phyloP scores from a whole-genome alignment of 78 protist genomes.

The Polysphondylium violaceum region DNA sequence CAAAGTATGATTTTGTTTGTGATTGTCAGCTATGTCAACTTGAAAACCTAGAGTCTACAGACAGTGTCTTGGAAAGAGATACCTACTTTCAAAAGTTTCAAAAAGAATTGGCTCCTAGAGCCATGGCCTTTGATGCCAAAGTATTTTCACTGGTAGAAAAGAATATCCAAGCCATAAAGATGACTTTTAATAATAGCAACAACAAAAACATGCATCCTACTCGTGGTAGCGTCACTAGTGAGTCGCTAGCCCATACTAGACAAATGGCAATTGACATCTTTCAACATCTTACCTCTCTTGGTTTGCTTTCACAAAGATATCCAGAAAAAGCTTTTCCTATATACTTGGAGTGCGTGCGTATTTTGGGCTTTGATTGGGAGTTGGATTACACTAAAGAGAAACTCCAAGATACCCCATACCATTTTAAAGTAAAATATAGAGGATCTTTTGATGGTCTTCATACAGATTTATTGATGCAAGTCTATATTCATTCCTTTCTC shows the following conservation, averaged over 20 bases:
- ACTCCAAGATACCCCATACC: not conserved
- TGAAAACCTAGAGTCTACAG: not conserved
- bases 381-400: not conserved
- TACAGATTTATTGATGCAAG: constrained; percentile 4
- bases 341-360: not conserved
- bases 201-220: not conserved
- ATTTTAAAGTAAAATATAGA: not conserved
- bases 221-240: not conserved
- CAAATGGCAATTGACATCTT: not conserved
- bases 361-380: not conserved
- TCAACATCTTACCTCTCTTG: not conserved
- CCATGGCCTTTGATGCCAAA: not conserved
- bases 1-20: not conserved
- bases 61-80: not conserved
- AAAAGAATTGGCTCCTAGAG: not conserved
- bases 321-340: not conserved
- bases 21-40: not conserved
- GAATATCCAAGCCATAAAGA: not conserved
- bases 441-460: not conserved
- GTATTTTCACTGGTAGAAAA: not conserved
- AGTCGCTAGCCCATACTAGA: too few relatives aligned
- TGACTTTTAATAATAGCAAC: not conserved
- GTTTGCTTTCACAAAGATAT: not conserved
- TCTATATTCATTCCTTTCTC: not conserved
- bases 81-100: not conserved